phyloP scores from a whole-genome alignment of 257 asterid genomes.

The Ballota nigra region DNA sequence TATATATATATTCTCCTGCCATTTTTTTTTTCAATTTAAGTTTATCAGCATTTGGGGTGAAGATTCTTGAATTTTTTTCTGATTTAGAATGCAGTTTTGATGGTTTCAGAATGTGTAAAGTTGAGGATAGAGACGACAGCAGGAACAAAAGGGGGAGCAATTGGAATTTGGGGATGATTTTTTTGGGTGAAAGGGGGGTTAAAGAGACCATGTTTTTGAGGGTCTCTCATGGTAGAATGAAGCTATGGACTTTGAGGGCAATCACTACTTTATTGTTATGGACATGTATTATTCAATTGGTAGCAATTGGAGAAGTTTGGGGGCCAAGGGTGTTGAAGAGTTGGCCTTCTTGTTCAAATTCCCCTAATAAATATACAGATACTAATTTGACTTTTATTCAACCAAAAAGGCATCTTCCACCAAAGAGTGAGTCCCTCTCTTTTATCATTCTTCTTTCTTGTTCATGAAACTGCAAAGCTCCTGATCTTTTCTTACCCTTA shows the following conservation, averaged over 20 bases:
- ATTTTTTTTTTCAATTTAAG: neutral
- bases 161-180: slow-evolving; percentile 26
- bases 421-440: slow-evolving; percentile 41
- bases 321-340: slow-evolving; percentile 49
- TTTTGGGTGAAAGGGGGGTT: slow-evolving; percentile 26
- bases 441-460: slow-evolving; percentile 9
- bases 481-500: slow-evolving; percentile 2
- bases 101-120: slow-evolving; percentile 29
- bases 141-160: neutral
- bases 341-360: slow-evolving; percentile 52
- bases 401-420: slow-evolving; percentile 31
- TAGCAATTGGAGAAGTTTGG: slow-evolving; percentile 56
- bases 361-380: slow-evolving; percentile 6
- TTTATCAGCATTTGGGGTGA: slow-evolving; percentile 7
- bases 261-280: slow-evolving; percentile 46
- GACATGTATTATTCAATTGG: slow-evolving; percentile 56
- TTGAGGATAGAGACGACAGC: slow-evolving; percentile 16
- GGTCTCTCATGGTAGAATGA: slow-evolving; percentile 40
- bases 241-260: slow-evolving; percentile 53
- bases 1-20: neutral
- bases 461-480: neutral
- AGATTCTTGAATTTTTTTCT: slow-evolving; percentile 11
- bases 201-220: slow-evolving; percentile 26
- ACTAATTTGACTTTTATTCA: slow-evolving; percentile 20
- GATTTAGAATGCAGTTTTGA: slow-evolving; percentile 16